Base-by-base conservation (phyloP, 345 rosid genomes). In the Aurinia saxatilis region DNA sequence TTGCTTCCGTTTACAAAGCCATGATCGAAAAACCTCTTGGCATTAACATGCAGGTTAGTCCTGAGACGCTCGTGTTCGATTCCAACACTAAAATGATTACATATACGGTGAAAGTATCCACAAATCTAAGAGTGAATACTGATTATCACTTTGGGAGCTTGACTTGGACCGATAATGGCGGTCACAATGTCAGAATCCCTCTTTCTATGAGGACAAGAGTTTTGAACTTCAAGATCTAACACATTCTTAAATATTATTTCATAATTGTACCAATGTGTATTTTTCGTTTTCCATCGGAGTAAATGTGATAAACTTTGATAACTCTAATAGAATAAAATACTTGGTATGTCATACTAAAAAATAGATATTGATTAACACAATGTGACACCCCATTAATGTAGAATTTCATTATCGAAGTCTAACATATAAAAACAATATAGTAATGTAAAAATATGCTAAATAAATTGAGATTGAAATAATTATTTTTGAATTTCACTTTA, bases 141-240 rank as follows among this genome's bases (percentile, higher is more conserved):
- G 86, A 81, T 12, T 85, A 74, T 63, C 74, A 9, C 31, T 85
- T 85, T 75, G 92, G 92, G 40, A 81, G 88, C 75, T 62, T 85
- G 23, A 77, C 79, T 34, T 85, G 92, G 92, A 75, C 65, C 5
- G 80, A 82, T 57, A 19, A 57, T 49, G 81, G 79, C 3, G 39
- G 41, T 10, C 84, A 81, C 29, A 40, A 29, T 35, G 86, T 85
- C 8, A 71, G 66, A 46, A 83, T 69, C 57, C 88, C 92, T 4
- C 50, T 83, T 41, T 75, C 81, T 12, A 82, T 83, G 36, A 82
- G 82, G 34, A 75, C 82, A 15, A 52, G 70, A 65, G 36, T 71
- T 65, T n/a, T 65, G 38, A 65, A 39, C 37, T 63, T 63, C 53
- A 70, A 70, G 39, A 2, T 63, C 46, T 70, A 55, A 62, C 30